Percentiles rank a stretch among this genome's conserved stretches.
These are phyloP conservation scores for Leucocoprinus gongylophorus DNA, from an alignment of 1,284 basidiomycete species.

Conservation along the genomic window DNA sequence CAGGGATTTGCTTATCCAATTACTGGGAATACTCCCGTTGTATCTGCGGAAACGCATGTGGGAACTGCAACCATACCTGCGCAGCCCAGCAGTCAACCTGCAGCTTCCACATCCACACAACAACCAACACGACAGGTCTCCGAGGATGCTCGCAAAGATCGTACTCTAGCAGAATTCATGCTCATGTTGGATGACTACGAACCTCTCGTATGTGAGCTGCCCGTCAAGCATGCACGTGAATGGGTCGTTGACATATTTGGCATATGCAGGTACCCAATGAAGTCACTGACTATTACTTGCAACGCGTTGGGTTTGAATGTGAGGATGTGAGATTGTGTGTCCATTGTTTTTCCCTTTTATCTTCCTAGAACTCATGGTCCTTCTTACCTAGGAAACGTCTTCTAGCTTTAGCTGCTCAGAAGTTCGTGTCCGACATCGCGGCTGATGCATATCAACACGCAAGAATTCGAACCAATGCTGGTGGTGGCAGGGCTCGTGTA, in stretches of 20 bases:
- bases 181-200: conserved; percentile 96
- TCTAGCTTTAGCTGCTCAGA: conserved; percentile 93
- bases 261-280: conserved; percentile 86
- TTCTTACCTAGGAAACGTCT: conserved; percentile 71
- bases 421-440: conserved; percentile 96
- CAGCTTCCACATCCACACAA: conserved; percentile 21
- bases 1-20: conserved; percentile 28
- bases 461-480: conserved; percentile 80
- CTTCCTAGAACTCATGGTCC: conserved; percentile 5
- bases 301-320: conserved; percentile 94
- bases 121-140: conserved; percentile 59
- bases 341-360: background rate
- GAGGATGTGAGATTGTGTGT: conserved; percentile 82
- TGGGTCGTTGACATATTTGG: background rate
- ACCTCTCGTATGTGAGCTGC: conserved; percentile 61
- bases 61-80: conserved; percentile 22
- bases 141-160: conserved; percentile 82
- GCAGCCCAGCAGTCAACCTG: conserved; percentile 10
- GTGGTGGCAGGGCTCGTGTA: conserved; percentile 59
- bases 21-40: conserved; percentile 11
- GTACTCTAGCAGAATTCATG: conserved; percentile 90
- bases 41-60: conserved; percentile 18
- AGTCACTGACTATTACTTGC: conserved; percentile 96
- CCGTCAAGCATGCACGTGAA: background rate
- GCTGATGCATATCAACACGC: conserved; percentile 98